These are phyloP conservation scores for Sporothrix schenckii DNA, from an alignment of 2,329 filamentous ascomycete genomes.

Conservation along the genomic window DNA sequence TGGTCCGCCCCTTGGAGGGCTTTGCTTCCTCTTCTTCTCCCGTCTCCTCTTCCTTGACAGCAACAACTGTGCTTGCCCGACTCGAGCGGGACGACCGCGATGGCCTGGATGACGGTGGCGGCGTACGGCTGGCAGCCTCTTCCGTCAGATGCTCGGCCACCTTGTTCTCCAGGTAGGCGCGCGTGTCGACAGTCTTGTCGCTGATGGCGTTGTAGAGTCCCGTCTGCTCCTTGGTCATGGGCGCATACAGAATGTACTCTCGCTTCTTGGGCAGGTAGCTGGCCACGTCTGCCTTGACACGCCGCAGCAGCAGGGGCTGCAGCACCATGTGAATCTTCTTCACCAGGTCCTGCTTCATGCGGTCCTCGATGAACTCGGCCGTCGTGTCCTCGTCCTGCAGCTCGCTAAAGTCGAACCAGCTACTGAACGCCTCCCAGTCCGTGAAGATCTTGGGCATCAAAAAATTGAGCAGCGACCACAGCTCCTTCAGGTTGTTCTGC, in stretches of 20 bases:
- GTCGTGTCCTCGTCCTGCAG: slow-evolving; percentile 81
- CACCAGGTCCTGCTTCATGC: slow-evolving; percentile 74
- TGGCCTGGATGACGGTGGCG: not conserved
- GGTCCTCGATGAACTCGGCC: slow-evolving; percentile 76
- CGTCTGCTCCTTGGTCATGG: slow-evolving; percentile 85
- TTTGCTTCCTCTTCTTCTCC: not conserved
- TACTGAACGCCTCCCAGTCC: slow-evolving; percentile 88
- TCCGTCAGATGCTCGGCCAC: slow-evolving; percentile 65
- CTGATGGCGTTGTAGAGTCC: slow-evolving; percentile 76
- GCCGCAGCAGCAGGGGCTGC: slow-evolving; percentile 83
- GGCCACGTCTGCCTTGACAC: slow-evolving; percentile 92
- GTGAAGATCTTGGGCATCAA: slow-evolving; percentile 90
- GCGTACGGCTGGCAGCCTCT: not conserved
- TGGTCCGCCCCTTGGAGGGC: slow-evolving; percentile 37
- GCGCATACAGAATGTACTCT: slow-evolving; percentile 93
- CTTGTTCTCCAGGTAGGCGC: slow-evolving; percentile 81
- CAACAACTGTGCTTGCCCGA: slow-evolving; percentile 44
- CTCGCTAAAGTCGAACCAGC: slow-evolving; percentile 96
- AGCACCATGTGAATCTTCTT: slow-evolving; percentile 93
- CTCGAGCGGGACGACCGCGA: slow-evolving; percentile 46
- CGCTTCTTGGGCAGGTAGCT: slow-evolving; percentile 91
- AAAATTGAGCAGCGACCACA: slow-evolving; percentile 95
- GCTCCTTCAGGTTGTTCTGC: slow-evolving; percentile 91
- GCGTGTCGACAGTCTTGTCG: slow-evolving; percentile 61
- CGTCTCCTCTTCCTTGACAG: not conserved